Conservation (phyloP, 192 early-diverging fungal genomes). For the Backusella westeae region DNA sequence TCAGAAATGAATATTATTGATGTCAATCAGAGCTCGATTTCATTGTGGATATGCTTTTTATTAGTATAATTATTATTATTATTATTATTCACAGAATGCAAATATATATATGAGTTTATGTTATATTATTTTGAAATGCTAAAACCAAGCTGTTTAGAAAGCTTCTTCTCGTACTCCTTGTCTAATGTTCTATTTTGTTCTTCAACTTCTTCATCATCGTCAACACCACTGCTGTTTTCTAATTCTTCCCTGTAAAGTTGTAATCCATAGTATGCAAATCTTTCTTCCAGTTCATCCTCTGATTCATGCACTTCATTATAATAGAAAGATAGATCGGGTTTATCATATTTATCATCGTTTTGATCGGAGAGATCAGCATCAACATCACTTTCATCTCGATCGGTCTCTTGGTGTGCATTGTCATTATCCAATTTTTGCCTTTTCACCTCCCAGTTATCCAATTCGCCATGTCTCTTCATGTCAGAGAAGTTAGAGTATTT, state of each 20-base stretch:
- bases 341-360: neutral
- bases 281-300: neutral
- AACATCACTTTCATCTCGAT: neutral
- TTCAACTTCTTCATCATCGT: neutral
- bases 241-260: neutral
- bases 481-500: neutral
- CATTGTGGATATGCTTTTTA: neutral
- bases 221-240: neutral
- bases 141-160: neutral
- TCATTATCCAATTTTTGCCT: neutral
- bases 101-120: neutral
- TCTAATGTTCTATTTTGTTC: neutral
- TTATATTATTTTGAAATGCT: neutral
- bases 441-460: neutral
- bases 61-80: neutral
- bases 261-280: neutral
- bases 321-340: neutral
- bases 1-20: too few species aligned
- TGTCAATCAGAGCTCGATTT: neutral
- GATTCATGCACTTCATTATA: neutral
- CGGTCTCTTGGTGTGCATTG: neutral
- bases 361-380: neutral
- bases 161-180: neutral
- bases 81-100: neutral
- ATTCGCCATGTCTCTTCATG: neutral